A percentile compares a stretch with the other conserved stretches of the same genome.
These are phyloP conservation scores for Flaveria linearis DNA, from an alignment of 129 eudicot species.

Conservation along the genomic window DNA sequence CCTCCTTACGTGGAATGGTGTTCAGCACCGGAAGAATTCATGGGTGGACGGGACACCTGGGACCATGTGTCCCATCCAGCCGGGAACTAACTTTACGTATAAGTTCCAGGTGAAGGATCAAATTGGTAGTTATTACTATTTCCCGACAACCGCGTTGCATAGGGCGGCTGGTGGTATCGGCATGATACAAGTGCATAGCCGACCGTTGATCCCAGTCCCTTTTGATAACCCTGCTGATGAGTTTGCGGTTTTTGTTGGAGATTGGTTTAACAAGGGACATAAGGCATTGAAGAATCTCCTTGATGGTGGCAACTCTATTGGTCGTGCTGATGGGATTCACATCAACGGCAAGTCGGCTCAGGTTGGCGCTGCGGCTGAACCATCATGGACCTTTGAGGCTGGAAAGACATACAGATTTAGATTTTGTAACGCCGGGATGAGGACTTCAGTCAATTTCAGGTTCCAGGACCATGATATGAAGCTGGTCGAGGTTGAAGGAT, in stretches of 20 bases:
- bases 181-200: slow-evolving; percentile 56
- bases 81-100: slow-evolving; percentile 75
- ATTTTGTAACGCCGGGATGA: slow-evolving; percentile 73
- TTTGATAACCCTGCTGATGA: slow-evolving; percentile 69
- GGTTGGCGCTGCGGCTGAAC: slow-evolving; percentile 47
- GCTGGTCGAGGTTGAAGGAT: slow-evolving; percentile 83
- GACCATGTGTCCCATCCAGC: slow-evolving; percentile 87
- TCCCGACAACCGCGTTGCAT: slow-evolving; percentile 61
- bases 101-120: slow-evolving; percentile 92
- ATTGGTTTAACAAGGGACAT: slow-evolving; percentile 87
- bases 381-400: slow-evolving; percentile 59
- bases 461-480: slow-evolving; percentile 78
- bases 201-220: slow-evolving; percentile 72
- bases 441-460: slow-evolving; percentile 67
- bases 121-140: slow-evolving; percentile 71
- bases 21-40: slow-evolving; percentile 84
- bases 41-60: slow-evolving; percentile 89
- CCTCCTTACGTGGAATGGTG: slow-evolving; percentile 74
- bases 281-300: slow-evolving; percentile 47
- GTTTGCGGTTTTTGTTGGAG: slow-evolving; percentile 66
- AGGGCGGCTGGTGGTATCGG: slow-evolving; percentile 80
- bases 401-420: slow-evolving; percentile 82
- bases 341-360: slow-evolving; percentile 68
- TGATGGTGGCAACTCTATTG: slow-evolving; percentile 68
- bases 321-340: slow-evolving; percentile 68